Base-by-base conservation (phyloP, 2,329 filamentous ascomycete genomes). In the Colletotrichum navitas region DNA sequence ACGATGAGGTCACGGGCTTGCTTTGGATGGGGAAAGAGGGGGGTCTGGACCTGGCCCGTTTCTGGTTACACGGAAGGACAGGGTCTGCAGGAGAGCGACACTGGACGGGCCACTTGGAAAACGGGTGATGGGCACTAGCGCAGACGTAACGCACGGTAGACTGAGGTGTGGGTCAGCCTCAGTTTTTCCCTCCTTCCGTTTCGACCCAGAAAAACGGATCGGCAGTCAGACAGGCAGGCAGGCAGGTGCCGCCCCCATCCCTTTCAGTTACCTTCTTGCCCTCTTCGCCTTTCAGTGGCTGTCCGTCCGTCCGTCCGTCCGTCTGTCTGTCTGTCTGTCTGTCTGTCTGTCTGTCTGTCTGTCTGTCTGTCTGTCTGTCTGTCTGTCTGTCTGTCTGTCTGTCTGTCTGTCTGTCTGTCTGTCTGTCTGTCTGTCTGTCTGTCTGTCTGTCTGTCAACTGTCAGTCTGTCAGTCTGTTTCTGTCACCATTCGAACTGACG, bases 1-100 rank as follows among this genome's bases (percentile, higher is more conserved):
- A 32, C 65, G 59, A 68, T 63, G 66, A 68, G 59, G 66, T 68
- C 66, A 68, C 66, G 66, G 66, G 66, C 66, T 39, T 36, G 66
- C 66, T 41, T 64, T 16, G 39, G 59, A 54, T 41, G 63, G 39
- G 24, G 49, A 32, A 41, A 21, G 11, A 14, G 41, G 18, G 41
- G 21, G 52, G 52, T 55, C 54, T 65, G 45, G 61, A 41, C 26
- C 66, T 65, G 41, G 16, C 12, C 26, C 39, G 62, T 39, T 49
- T 34, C 63, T 71, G 68, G 63, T 62, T 68, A 63, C 63, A 68
- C 43, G 43, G 55, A 39, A 18, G 21, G 45, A 24, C 51, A 59
- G 43, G 56, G 64, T 71, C 63, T 62, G 56, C 29, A 67, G 63
- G 63, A 49, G 45, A 43, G 59, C 55, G 41, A 47, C 29, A 18